Evolutionary conservation across 176 grass and related monocot species (phyloP).

Genomic region (Avena insularis): DNA sequence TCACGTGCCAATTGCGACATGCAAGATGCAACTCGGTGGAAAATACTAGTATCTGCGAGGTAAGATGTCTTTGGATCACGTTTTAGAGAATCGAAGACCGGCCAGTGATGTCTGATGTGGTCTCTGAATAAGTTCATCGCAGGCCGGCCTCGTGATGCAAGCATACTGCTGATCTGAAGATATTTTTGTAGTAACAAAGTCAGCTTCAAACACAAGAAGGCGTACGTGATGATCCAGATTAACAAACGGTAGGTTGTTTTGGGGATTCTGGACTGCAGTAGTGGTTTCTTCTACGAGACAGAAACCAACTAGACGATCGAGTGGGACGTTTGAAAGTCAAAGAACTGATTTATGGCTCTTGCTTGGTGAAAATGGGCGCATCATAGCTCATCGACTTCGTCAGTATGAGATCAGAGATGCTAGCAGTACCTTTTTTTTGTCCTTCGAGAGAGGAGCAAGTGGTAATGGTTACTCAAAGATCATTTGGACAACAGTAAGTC

Average conservation of each 20-base stretch:
- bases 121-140: background rate
- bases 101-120: background rate
- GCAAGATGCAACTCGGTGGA: background rate
- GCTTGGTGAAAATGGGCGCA: background rate
- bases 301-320: background rate
- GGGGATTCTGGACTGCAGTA: background rate
- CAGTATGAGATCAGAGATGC: background rate
- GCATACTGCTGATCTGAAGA: background rate
- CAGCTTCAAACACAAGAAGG: background rate
- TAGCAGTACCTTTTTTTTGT: background rate
- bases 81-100: background rate
- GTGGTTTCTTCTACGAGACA: conserved; percentile 8
- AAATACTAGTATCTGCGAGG: background rate
- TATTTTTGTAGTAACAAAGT: conserved; percentile 22
- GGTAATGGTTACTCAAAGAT: background rate
- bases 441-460: background rate
- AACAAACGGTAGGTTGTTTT: conserved; percentile 20
- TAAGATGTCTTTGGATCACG: background rate
- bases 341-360: conserved; percentile 12
- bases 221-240: background rate
- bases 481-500: background rate
- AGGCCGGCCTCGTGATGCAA: background rate
- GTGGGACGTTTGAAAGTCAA: conserved; percentile 5
- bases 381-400: background rate
- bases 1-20: background rate